phyloP scores from a whole-genome alignment of 345 rosid genomes.

The Xanthoceras sorbifolium region DNA sequence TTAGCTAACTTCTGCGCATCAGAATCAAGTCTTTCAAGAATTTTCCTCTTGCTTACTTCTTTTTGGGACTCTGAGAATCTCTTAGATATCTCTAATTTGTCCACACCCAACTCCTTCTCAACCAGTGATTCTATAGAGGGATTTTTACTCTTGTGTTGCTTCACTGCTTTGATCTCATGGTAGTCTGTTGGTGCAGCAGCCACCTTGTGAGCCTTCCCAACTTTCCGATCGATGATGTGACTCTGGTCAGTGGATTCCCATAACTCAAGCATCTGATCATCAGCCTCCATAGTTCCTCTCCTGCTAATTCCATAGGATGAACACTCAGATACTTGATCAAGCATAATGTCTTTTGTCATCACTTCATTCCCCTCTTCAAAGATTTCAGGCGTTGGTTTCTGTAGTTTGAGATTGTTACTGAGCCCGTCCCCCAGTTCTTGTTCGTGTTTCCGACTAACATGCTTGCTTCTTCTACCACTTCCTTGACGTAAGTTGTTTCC shows the following conservation, averaged over 20 bases:
- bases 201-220: slow-evolving; percentile 40
- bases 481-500: slow-evolving; percentile 31
- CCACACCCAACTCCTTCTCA: slow-evolving; percentile 72
- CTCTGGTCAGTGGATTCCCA: slow-evolving; percentile 51
- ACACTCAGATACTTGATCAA: slow-evolving; percentile 87
- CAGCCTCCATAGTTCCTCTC: slow-evolving; percentile 58
- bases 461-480: slow-evolving; percentile 37
- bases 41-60: slow-evolving; percentile 61
- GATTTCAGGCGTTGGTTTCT: slow-evolving; percentile 49
- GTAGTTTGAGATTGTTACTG: slow-evolving; percentile 32
- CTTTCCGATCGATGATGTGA: slow-evolving; percentile 51
- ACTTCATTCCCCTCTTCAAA: slow-evolving; percentile 54
- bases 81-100: slow-evolving; percentile 69
- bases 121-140: slow-evolving; percentile 57
- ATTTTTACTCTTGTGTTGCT: slow-evolving; percentile 42
- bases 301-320: slow-evolving; percentile 75
- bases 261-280: slow-evolving; percentile 57
- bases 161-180: slow-evolving; percentile 21
- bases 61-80: slow-evolving; percentile 55
- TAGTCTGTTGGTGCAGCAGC: slow-evolving; percentile 13
- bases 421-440: slow-evolving; percentile 27
- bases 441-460: slow-evolving; percentile 33
- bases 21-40: slow-evolving; percentile 86
- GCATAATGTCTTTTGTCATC: slow-evolving; percentile 90
- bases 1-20: slow-evolving; percentile 83